phyloP scores from a whole-genome alignment of 495 filamentous ascomycete genomes.

The Extremus antarcticus region DNA sequence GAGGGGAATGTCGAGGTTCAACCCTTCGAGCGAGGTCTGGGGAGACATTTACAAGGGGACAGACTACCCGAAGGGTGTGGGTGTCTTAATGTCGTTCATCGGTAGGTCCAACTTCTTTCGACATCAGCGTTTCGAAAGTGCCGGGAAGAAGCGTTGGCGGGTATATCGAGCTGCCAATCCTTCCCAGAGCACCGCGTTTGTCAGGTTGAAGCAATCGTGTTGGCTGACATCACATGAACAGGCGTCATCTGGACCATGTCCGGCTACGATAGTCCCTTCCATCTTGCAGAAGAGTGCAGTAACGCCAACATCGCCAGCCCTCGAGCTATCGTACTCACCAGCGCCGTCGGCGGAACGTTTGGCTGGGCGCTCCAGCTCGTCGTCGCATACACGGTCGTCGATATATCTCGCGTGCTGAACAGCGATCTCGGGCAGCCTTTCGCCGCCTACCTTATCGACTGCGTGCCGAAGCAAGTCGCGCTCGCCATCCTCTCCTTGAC shows the following conservation, averaged over 20 bases:
- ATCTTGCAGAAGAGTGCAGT: constrained; percentile 66
- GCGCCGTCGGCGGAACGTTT: constrained; percentile 53
- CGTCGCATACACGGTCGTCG: constrained; percentile 68
- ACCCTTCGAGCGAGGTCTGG: constrained; percentile 54
- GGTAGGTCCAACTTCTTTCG: no score
- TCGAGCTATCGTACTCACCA: constrained; percentile 66
- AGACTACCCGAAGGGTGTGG: constrained; percentile 59
- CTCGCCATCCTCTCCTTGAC: constrained; percentile 58
- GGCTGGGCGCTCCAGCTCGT: constrained; percentile 70
- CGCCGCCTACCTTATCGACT: constrained; percentile 62
- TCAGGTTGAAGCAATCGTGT: background rate
- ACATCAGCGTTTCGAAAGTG: no score
- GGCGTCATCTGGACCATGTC: constrained; percentile 49
- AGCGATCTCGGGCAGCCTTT: constrained; percentile 65
- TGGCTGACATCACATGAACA: background rate
- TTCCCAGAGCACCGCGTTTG: background rate
- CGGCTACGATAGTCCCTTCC: constrained; percentile 64
- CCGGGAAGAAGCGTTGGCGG: no score
- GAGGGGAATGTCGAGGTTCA: constrained; percentile 51
- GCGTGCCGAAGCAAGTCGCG: constrained; percentile 54
- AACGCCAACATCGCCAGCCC: constrained; percentile 67
- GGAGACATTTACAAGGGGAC: constrained; percentile 58
- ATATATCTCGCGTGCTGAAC: constrained; percentile 49
- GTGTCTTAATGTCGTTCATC: constrained; percentile 68
- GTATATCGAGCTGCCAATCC: background rate